Conservation (phyloP, 2,329 filamentous ascomycete species). For the Dothideomycetes sp. region DNA sequence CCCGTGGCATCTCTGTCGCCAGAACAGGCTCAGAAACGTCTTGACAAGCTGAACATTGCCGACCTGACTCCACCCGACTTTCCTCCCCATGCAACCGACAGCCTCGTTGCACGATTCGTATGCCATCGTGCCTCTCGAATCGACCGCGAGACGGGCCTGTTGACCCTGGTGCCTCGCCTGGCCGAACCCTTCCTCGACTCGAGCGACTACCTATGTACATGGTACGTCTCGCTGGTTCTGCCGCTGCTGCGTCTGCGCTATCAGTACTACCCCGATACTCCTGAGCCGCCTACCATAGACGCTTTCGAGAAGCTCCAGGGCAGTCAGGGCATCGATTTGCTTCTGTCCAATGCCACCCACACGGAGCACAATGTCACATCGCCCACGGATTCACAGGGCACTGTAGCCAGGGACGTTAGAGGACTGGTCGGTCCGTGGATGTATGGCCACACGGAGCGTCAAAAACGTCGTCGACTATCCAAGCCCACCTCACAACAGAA, state of each 20-base stretch:
- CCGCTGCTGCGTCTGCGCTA: slow-evolving; percentile 60
- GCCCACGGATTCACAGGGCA: slow-evolving; percentile 21
- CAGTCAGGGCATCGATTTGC: slow-evolving; percentile 47
- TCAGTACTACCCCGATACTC: slow-evolving; percentile 55
- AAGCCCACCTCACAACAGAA: neutral
- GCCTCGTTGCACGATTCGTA: slow-evolving; percentile 55
- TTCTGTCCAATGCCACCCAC: slow-evolving; percentile 50
- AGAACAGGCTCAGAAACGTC: slow-evolving; percentile 54
- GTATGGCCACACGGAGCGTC: slow-evolving; percentile 54
- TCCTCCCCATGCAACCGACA: slow-evolving; percentile 40
- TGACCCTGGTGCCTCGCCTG: slow-evolving; percentile 58
- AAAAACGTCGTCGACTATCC: slow-evolving; percentile 33
- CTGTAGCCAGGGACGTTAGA: slow-evolving; percentile 55
- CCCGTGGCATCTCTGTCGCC: slow-evolving; percentile 51
- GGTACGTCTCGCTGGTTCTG: slow-evolving; percentile 60
- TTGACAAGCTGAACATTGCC: slow-evolving; percentile 54
- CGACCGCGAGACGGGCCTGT: slow-evolving; percentile 62
- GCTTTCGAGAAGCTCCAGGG: slow-evolving; percentile 56
- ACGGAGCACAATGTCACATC: slow-evolving; percentile 30
- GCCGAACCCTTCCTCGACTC: slow-evolving; percentile 58
- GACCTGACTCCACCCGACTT: slow-evolving; percentile 46
- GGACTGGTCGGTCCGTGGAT: slow-evolving; percentile 67
- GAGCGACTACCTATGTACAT: slow-evolving; percentile 52
- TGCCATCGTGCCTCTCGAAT: slow-evolving; percentile 59
- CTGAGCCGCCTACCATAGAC: slow-evolving; percentile 51